Evolutionary conservation across 305 asterid species (phyloP), one percentile per base, ranked within the genome.

Genomic region (Lippia alba): DNA sequence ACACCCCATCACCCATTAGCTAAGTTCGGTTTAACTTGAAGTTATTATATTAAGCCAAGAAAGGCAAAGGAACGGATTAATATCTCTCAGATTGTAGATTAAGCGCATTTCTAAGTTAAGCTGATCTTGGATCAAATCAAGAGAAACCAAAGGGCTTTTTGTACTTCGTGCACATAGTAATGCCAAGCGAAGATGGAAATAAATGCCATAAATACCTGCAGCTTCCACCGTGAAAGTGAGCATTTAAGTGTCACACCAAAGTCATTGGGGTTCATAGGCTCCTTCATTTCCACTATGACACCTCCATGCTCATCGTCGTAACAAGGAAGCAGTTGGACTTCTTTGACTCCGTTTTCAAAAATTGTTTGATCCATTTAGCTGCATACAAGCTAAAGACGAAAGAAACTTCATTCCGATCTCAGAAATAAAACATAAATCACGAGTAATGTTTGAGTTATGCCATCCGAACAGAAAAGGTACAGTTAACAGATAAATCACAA

Each of bases 261-360:
- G 56, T 73, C 68, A 53, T 61, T 56, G 34, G 88, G 81, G 50
- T 85, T 87, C 79, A 89, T 81, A 9, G 83, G 67, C 70, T 74
- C 88, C 81, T 83, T 44, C 82, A 91, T 19, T 69, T 85, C 91
- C 50, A 89, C 91, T 15, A 85, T 82, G 30, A 87, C 74, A 34
- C 96, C 96, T 50, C 80, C 97, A 75, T 87, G 87, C 32, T 86
- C 91, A 69, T 91, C 96, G 18, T 79, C 79, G 30, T 56, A 41
- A 11, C 85, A 82, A 41, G 86, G 81, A 69, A 90, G 97, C 79
- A 82, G 49, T 3, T 8, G 61, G 7, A 55, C 77, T 55, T 67
- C 73, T 20, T 73, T 33, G 18, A n/a, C 56, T 54, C 82, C 85
- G 63, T 72, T 82, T 74, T 72, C 82, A 67, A 53, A 71, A 69